Evolutionary conservation across 768 basidiomycete genomes (phyloP), one percentile per base, ranked within the genome.

Genomic region (Suillus luteus): DNA sequence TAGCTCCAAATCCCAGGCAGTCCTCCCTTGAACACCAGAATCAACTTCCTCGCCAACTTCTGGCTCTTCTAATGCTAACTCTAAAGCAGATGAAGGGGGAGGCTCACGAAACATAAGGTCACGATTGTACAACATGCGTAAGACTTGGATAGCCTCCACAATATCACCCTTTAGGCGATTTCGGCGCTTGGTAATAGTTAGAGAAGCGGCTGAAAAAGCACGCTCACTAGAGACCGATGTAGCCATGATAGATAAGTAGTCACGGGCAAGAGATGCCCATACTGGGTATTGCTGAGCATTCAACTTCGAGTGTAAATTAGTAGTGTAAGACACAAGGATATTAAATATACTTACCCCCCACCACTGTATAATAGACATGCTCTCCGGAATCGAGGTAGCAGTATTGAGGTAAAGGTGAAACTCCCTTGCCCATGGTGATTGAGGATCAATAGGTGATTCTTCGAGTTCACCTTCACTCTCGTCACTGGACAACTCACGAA

Each of bases 151-250:
- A 2, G 76, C 77, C 64, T 78, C 74, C 19, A 78, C 70, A 62
- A 78, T 72, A 66, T 80, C 75, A 8, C 64, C 72, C 57, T 77
- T 75, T 38, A 79, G 71, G 7, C 70, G 69, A 61, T 75, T 79
- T 14, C 71, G 71, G 12, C 68, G 74, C 61, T 78, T 78, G 24
- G 66, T 72, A 48, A 80, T 73, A 0, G 79, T 81, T 43, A 81
- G 77, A 7, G 79, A 78, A n/a, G 73, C 78, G 3, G 71, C 67
- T 1, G 76, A 82, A 63, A 82, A 81, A 5, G 77, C 79, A 10
- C 70, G 70, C 65, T 81, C 76, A 68, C 75, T 77, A 5, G 78
- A 80, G 10, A 81, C 78, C 1, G 67, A 71, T 14, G 74, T 70
- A 10, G 76, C 75, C 76, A 80, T 79, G 31, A 82, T 73, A 1